Evolutionary conservation across 1,284 basidiomycete species (phyloP).

Genomic region (Apiotrichum siamense): DNA sequence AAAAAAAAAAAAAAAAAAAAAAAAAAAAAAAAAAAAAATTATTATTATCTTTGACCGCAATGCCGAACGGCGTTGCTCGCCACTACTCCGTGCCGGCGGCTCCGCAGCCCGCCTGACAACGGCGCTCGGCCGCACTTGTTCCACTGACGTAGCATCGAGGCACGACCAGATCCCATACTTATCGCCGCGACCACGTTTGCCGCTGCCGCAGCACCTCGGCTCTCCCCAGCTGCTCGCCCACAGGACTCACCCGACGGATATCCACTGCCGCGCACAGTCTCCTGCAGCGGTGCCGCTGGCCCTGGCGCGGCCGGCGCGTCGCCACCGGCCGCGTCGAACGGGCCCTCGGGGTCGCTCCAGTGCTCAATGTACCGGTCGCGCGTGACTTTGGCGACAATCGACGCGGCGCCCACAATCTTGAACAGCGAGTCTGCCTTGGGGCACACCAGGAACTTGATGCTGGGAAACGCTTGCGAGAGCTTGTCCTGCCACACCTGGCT

Average conservation of each 20-base stretch:
- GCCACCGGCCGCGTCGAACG: slow-evolving; percentile 2
- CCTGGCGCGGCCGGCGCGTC: too few relatives aligned
- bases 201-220: neutral
- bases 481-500: slow-evolving; percentile 77
- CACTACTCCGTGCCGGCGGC: too few relatives aligned
- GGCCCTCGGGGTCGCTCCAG: slow-evolving; percentile 58
- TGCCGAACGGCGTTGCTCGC: too few relatives aligned
- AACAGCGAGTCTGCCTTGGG: slow-evolving; percentile 91
- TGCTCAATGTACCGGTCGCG: slow-evolving; percentile 81
- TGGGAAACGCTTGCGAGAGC: slow-evolving; percentile 70
- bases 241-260: slow-evolving; percentile 72
- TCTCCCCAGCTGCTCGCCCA: neutral
- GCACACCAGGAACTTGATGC: slow-evolving; percentile 79
- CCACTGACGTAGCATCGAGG: too few relatives aligned
- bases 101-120: too few relatives aligned
- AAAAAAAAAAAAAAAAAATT: too few relatives aligned
- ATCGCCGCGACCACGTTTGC: neutral
- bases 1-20: too few relatives aligned
- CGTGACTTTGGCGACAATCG: slow-evolving; percentile 91
- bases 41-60: too few relatives aligned
- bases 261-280: slow-evolving; percentile 60
- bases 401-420: slow-evolving; percentile 95
- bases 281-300: too few relatives aligned
- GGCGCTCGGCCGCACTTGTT: too few relatives aligned
- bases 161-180: too few relatives aligned